Evolutionary conservation across 1,284 basidiomycete genomes (phyloP), one percentile per base, ranked within the genome.

Genomic region (Leccinum solheimii): DNA sequence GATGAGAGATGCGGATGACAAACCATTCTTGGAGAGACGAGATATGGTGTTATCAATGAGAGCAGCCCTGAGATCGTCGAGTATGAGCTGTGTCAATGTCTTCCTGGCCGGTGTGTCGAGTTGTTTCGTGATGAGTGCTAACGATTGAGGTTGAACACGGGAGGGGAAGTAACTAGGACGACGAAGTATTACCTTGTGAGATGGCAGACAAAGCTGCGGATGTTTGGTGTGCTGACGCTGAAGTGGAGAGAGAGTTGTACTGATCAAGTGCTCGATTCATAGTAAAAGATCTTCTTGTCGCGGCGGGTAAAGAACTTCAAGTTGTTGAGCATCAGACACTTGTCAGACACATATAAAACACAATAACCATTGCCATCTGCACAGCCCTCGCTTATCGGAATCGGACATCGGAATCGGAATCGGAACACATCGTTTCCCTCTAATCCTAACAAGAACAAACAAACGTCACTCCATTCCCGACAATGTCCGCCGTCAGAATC

Each of bases 61-160:
- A 59, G 68, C 73, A 36, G 74, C 74, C 63, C 76, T 78, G 43
- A 92, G 76, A 75, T 92, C 91, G 62, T 81, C 77, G 14, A 92
- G 70, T 34, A 92, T 79, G 10, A 77, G 71, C 61, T 83, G 78
- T 27, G 88, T 78, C 50, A 88, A 77, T n/a, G 79, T 73, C 56
- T 80, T 75, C 57, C 83, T 82, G 62, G 76, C 75, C 21, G 72
- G 60, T 16, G 74, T 66, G 68, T 82, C 79, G 32, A 74, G 59
- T 16, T 55, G 58, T 7, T 62, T 68, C 13, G 59, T 19, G 49
- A 26, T 23, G 1, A 71, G 19, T 48, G 72, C 67, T 66, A 21
- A 19, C 1, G 3, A 27, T 2, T 23, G 34, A 43, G 67, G 26
- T 54, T 36, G 70, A 57, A 27, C 59, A 30, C 16, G 27, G 21